phyloP scores from a whole-genome alignment of 139 green algal genomes.

The Closterium sp. region DNA sequence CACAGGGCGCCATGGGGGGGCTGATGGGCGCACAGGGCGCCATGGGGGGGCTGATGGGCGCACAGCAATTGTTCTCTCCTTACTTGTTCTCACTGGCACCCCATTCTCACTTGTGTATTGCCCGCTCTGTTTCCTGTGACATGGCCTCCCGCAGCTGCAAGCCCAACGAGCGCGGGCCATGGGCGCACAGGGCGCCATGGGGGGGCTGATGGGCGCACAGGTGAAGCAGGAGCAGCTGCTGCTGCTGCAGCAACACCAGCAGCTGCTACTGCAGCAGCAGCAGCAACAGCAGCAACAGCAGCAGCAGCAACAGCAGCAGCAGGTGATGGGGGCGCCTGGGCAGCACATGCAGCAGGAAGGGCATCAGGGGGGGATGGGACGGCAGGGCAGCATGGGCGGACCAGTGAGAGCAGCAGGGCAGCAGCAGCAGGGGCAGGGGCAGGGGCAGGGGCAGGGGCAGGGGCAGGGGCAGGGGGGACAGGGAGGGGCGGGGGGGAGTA shows the following conservation, averaged over 20 bases:
- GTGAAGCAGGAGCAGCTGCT: conserved; percentile 35
- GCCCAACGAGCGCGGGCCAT: too few species aligned
- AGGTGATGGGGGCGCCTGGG: neutral
- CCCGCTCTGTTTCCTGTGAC: too few species aligned
- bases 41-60: too few species aligned
- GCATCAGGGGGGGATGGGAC: neutral
- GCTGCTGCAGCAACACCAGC: conserved; percentile 33
- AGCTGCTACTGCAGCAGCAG: conserved; percentile 37
- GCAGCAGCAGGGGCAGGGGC: neutral
- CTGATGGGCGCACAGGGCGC: neutral
- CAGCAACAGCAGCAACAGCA: conserved; percentile 32
- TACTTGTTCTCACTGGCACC: too few species aligned
- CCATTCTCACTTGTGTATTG: too few species aligned
- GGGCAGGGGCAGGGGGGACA: neutral
- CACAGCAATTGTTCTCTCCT: too few species aligned
- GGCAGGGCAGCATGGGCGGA: neutral
- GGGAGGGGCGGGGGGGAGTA: too few species aligned
- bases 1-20: too few species aligned
- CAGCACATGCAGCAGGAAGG: conserved; percentile 18
- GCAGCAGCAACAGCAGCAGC: conserved; percentile 23
- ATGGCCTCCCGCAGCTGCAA: too few species aligned
- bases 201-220: too few species aligned
- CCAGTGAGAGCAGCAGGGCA: neutral
- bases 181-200: too few species aligned
- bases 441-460: too few species aligned